A percentile compares a stretch with the other conserved stretches of the same genome.
Evolutionary conservation across 345 rosid genomes (phyloP).

Genomic region (Eucalyptus regnans): DNA sequence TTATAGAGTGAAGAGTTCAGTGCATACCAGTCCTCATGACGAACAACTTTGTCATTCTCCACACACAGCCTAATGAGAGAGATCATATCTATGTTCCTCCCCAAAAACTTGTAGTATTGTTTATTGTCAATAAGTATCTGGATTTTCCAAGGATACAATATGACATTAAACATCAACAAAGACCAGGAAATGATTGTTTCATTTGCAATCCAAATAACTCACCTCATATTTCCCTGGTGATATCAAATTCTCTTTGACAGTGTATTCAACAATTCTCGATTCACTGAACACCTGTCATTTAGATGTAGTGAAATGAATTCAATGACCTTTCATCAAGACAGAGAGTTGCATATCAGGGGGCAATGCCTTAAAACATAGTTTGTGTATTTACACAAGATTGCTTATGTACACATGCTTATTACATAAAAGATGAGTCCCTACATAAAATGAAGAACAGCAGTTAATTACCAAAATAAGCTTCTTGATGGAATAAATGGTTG

Average conservation of each 20-base stretch:
- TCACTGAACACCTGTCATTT: slow-evolving; percentile 54
- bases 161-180: background rate
- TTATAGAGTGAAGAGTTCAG: background rate
- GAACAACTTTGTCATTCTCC: slow-evolving; percentile 68
- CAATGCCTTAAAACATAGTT: background rate
- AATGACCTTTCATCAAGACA: background rate
- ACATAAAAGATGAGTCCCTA: background rate
- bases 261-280: slow-evolving; percentile 64
- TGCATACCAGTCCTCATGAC: slow-evolving; percentile 82
- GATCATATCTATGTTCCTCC: slow-evolving; percentile 59
- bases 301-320: background rate
- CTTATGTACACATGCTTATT: background rate
- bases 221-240: slow-evolving; percentile 66
- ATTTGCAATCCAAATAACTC: background rate
- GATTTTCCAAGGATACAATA: background rate
- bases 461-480: background rate
- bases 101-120: slow-evolving; percentile 69
- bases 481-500: background rate
- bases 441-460: background rate
- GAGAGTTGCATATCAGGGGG: background rate
- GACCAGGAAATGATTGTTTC: background rate
- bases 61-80: slow-evolving; percentile 66
- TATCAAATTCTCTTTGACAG: slow-evolving; percentile 27
- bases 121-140: slow-evolving; percentile 80
- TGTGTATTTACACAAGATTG: background rate